phyloP scores from a whole-genome alignment of 768 basidiomycete genomes.

The Leucosporidium creatinivorum region DNA sequence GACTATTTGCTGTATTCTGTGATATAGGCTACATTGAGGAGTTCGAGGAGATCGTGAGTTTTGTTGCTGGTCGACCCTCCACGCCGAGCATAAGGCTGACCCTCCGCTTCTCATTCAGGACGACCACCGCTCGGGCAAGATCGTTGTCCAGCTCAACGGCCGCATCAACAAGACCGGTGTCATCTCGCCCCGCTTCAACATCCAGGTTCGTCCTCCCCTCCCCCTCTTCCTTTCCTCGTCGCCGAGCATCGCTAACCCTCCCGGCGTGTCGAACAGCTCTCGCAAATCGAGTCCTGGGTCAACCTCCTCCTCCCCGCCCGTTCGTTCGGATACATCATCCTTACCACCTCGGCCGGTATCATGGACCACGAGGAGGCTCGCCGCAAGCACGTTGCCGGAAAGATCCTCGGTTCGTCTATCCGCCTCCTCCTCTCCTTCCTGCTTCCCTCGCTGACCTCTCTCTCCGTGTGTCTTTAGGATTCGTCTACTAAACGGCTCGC shows the following conservation, averaged over 20 bases:
- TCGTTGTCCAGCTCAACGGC: constrained; percentile 96
- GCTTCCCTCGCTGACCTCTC: not conserved
- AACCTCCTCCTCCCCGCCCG: constrained; percentile 91
- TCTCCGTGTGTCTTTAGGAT: not conserved
- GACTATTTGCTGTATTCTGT: constrained; percentile 14
- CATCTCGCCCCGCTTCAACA: constrained; percentile 74
- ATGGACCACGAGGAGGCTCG: constrained; percentile 98
- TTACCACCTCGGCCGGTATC: constrained; percentile 96
- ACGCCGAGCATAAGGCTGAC: constrained; percentile 52
- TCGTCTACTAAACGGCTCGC: constrained; percentile 21
- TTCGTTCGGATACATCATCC: constrained; percentile 92
- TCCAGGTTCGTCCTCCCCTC: constrained; percentile 47
- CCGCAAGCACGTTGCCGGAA: constrained; percentile 95
- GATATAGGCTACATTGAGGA: constrained; percentile 90
- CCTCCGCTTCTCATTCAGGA: constrained; percentile 47
- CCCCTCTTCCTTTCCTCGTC: too few relatives aligned
- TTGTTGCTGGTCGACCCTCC: not conserved
- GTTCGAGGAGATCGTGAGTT: constrained; percentile 48
- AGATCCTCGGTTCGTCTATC: constrained; percentile 49
- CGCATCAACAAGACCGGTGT: constrained; percentile 75
- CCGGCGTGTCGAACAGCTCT: constrained; percentile 44
- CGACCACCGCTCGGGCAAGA: constrained; percentile 96
- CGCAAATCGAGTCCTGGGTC: constrained; percentile 91
- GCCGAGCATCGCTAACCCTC: too few relatives aligned
- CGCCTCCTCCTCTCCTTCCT: not conserved